A percentile compares a stretch with the other conserved stretches of the same genome.
Evolutionary conservation across 2,329 filamentous ascomycete genomes (phyloP).

Genomic region (Colletotrichum tanaceti): DNA sequence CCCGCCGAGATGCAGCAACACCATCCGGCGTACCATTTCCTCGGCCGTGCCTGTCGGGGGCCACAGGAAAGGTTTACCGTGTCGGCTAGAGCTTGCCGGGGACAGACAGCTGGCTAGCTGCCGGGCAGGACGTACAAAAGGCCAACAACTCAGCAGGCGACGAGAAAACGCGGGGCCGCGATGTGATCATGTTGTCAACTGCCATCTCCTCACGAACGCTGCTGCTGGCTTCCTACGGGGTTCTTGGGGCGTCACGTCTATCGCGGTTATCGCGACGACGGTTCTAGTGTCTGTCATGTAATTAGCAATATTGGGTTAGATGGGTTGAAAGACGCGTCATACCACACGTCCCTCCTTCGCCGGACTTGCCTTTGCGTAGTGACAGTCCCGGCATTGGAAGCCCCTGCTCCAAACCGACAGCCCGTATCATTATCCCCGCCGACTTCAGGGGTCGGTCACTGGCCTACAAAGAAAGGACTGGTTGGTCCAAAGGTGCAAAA

Average conservation of each 20-base stretch:
- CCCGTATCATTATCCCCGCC: background rate
- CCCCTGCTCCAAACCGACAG: constrained; percentile 5
- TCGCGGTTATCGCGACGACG: constrained; percentile 2
- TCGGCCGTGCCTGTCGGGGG: too few relatives aligned
- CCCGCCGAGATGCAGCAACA: too few relatives aligned
- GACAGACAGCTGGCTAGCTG: too few relatives aligned
- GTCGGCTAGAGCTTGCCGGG: too few relatives aligned
- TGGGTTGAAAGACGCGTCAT: constrained; percentile 1
- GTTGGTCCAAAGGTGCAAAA: background rate
- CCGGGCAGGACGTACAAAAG: too few relatives aligned
- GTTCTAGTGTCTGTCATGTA: constrained; percentile 1
- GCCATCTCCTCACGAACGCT: too few relatives aligned
- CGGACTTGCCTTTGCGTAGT: background rate
- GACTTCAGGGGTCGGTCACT: constrained; percentile 5
- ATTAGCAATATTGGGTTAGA: background rate
- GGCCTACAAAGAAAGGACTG: constrained; percentile 3
- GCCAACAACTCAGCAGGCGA: too few relatives aligned
- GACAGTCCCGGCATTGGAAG: constrained; percentile 3
- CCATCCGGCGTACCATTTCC: too few relatives aligned
- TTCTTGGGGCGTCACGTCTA: background rate
- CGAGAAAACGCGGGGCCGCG: too few relatives aligned
- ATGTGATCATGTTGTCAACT: too few relatives aligned
- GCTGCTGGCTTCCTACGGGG: constrained; percentile 12
- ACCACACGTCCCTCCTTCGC: background rate
- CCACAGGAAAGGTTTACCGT: too few relatives aligned